These are phyloP conservation scores for Calophaca sinica DNA, from an alignment of 306 rosid species.

Conservation along the genomic window DNA sequence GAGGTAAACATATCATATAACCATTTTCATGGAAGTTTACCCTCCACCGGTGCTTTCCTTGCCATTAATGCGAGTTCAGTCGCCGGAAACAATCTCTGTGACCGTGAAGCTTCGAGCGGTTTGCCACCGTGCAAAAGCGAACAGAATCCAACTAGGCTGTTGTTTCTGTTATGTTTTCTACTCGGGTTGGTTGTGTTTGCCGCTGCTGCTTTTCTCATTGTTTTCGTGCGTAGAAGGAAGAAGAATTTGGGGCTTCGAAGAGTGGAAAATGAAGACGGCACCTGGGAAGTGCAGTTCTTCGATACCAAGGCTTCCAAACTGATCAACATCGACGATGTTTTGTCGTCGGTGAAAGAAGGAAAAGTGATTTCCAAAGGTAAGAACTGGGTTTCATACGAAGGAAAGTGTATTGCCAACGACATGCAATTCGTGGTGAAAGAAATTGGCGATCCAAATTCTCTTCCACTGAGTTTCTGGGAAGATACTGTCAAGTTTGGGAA, in stretches of 20 bases:
- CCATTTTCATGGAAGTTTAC: constrained; percentile 72
- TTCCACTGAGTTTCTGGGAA: constrained; percentile 59
- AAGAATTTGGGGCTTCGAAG: constrained; percentile 49
- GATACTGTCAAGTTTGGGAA: constrained; percentile 59
- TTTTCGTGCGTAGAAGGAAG: constrained; percentile 51
- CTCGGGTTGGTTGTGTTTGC: constrained; percentile 46
- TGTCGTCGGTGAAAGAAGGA: constrained; percentile 55
- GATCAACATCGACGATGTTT: constrained; percentile 58
- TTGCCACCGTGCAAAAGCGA: constrained; percentile 67
- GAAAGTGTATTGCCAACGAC: constrained; percentile 52
- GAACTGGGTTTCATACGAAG: constrained; percentile 57
- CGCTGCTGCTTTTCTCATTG: constrained; percentile 36
- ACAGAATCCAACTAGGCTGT: constrained; percentile 54
- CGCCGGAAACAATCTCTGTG: constrained; percentile 76
- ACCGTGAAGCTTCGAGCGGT: constrained; percentile 47
- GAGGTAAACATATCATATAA: constrained; percentile 84
- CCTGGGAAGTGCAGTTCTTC: constrained; percentile 74
- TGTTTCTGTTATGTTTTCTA: constrained; percentile 52
- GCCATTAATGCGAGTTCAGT: constrained; percentile 78
- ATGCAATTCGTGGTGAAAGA: constrained; percentile 65
- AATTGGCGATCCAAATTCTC: constrained; percentile 49
- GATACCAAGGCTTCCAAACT: constrained; percentile 50
- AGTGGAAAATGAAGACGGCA: constrained; percentile 68
- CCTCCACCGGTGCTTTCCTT: constrained; percentile 76
- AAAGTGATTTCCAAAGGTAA: constrained; percentile 56